Conservation (phyloP, 768 basidiomycete genomes). For the Mycena belliarum region DNA sequence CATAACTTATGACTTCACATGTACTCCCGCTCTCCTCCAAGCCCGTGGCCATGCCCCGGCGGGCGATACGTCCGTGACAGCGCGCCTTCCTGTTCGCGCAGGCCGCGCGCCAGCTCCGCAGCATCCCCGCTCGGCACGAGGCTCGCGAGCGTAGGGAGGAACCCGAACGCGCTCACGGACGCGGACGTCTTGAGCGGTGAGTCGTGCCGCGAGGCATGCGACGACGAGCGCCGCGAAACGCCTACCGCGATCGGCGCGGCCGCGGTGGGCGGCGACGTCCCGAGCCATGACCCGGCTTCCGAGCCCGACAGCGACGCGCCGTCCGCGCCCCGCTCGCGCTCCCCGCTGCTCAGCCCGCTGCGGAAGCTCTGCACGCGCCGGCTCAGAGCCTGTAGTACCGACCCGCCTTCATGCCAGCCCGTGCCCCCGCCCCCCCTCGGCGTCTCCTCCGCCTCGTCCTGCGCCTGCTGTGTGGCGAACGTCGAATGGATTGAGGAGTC, state of each 20-base stretch:
- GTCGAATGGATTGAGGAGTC: slow-evolving; percentile 93
- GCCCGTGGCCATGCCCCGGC: neutral
- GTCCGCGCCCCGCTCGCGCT: neutral
- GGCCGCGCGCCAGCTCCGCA: slow-evolving; percentile 13
- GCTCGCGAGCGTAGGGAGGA: slow-evolving; percentile 9
- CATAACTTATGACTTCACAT: neutral
- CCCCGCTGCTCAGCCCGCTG: slow-evolving; percentile 5
- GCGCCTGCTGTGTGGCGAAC: slow-evolving; percentile 49
- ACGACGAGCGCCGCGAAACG: neutral
- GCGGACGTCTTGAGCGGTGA: slow-evolving; percentile 2
- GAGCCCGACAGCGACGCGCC: neutral
- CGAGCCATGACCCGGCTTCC: neutral
- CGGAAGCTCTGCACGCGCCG: slow-evolving; percentile 53
- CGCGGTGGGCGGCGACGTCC: slow-evolving; percentile 14
- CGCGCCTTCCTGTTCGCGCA: slow-evolving; percentile 7
- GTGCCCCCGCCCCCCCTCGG: slow-evolving; percentile 17
- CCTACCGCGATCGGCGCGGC: slow-evolving; percentile 7
- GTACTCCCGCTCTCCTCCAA: slow-evolving; percentile 8
- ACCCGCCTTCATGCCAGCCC: slow-evolving; percentile 42
- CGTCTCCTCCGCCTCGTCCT: slow-evolving; percentile 40
- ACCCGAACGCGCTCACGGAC: neutral
- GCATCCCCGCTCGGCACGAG: slow-evolving; percentile 14
- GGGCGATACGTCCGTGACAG: slow-evolving; percentile 8
- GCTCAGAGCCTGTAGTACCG: slow-evolving; percentile 56
- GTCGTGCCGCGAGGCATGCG: slow-evolving; percentile 6